A percentile compares a stretch with the other conserved stretches of the same genome.
Conservation (phyloP, 768 basidiomycete genomes). For the Trametes cingulata region DNA sequence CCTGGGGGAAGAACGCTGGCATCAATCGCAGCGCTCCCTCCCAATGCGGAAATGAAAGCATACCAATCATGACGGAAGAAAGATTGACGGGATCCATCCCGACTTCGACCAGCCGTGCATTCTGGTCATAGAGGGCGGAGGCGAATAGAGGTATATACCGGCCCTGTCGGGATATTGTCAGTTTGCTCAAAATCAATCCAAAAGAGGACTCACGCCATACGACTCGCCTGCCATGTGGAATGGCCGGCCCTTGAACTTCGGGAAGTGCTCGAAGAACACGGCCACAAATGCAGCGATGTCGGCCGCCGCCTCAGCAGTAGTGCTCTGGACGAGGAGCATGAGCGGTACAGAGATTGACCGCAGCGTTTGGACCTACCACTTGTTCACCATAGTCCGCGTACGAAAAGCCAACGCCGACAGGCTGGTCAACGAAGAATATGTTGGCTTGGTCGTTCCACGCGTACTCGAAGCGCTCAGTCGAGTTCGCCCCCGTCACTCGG, state of each 20-base stretch:
- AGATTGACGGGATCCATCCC: conserved; percentile 50
- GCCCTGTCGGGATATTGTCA: conserved; percentile 34
- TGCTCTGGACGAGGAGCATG: conserved; percentile 41
- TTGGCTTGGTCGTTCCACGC: conserved; percentile 72
- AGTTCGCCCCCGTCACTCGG: conserved; percentile 51
- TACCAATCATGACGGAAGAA: conserved; percentile 47
- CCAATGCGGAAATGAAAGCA: neutral
- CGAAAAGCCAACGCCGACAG: conserved; percentile 39
- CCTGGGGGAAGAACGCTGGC: too few relatives aligned
- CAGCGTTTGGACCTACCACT: conserved; percentile 42
- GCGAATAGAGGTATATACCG: conserved; percentile 51
- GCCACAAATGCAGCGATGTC: conserved; percentile 68
- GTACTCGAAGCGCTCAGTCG: conserved; percentile 55
- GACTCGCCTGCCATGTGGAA: conserved; percentile 45
- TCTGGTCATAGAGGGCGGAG: conserved; percentile 46
- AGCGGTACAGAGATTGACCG: neutral
- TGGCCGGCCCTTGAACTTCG: conserved; percentile 60
- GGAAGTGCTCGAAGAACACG: conserved; percentile 72
- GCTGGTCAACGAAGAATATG: conserved; percentile 50
- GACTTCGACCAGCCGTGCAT: conserved; percentile 37
- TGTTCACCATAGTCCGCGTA: conserved; percentile 61
- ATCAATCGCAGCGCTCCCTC: too few relatives aligned
- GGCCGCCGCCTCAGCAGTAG: conserved; percentile 64
- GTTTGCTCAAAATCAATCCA: neutral
- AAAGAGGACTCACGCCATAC: conserved; percentile 42